Evolutionary conservation across 2,329 filamentous ascomycete species (phyloP).

Genomic region (Fusarium sp.): DNA sequence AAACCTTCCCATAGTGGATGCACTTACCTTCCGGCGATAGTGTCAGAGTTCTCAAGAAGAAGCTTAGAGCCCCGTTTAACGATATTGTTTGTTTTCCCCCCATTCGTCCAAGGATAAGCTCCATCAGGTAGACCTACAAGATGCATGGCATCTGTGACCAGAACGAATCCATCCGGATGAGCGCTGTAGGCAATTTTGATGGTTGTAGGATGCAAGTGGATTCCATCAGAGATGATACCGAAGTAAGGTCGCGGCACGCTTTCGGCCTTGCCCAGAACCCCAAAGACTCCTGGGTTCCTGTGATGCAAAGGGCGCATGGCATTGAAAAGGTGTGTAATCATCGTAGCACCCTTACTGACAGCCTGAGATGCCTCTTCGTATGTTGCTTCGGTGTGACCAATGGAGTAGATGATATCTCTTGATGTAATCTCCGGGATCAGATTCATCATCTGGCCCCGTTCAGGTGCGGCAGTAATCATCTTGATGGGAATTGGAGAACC

Average conservation of each 20-base stretch:
- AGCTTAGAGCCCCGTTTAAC: conserved; percentile 79
- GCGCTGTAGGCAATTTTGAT: conserved; percentile 91
- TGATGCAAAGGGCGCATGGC: conserved; percentile 92
- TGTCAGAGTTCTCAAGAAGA: conserved; percentile 80
- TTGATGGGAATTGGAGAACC: conserved; percentile 66
- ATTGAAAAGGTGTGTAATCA: conserved; percentile 96
- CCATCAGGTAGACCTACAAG: conserved; percentile 87
- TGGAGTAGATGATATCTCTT: conserved; percentile 78
- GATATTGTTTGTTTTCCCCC: conserved; percentile 66
- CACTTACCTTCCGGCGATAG: conserved; percentile 80
- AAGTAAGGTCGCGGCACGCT: conserved; percentile 76
- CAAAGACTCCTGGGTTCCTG: conserved; percentile 91
- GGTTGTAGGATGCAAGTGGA: conserved; percentile 88
- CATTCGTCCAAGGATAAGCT: conserved; percentile 87
- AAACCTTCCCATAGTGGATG: background rate
- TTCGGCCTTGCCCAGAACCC: conserved; percentile 78
- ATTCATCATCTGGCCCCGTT: conserved; percentile 75
- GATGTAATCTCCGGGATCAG: conserved; percentile 75
- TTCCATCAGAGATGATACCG: conserved; percentile 90
- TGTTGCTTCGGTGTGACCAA: conserved; percentile 88
- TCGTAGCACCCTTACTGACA: conserved; percentile 79
- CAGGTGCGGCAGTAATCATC: conserved; percentile 89
- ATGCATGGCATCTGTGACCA: conserved; percentile 94
- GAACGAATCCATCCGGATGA: conserved; percentile 84
- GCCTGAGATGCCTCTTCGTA: conserved; percentile 83